phyloP scores from a whole-genome alignment of 805 yeast species.

The Schwanniomyces polymorphus region DNA sequence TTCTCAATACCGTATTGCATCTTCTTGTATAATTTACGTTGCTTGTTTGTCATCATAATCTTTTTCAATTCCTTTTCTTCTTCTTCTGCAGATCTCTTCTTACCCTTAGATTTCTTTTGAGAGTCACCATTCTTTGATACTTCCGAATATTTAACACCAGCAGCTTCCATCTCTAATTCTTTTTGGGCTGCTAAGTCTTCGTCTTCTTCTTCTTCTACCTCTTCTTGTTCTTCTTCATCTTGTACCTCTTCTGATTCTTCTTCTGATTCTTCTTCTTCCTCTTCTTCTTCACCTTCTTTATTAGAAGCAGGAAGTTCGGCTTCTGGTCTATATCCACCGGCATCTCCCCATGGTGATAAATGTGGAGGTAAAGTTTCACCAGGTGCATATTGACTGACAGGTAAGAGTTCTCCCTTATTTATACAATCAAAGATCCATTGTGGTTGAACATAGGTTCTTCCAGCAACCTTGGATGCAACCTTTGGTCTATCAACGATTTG shows the following conservation, averaged over 20 bases:
- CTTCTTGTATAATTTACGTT: conserved; percentile 89
- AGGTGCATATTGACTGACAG: conserved; percentile 84
- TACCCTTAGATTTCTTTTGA: conserved; percentile 32
- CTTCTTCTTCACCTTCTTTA: conserved; percentile 51
- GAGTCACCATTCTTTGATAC: conserved; percentile 25
- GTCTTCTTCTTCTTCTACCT: conserved; percentile 49
- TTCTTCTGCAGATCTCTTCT: conserved; percentile 54
- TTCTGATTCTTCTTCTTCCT: conserved; percentile 39
- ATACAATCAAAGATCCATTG: conserved; percentile 96
- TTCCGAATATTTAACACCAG: conserved; percentile 79
- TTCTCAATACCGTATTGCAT: conserved; percentile 89
- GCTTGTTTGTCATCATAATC: conserved; percentile 98
- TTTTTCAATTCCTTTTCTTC: conserved; percentile 90
- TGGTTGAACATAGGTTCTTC: conserved; percentile 93
- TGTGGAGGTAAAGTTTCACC: conserved; percentile 97
- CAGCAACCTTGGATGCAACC: conserved; percentile 72
- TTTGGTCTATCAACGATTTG: conserved; percentile 94
- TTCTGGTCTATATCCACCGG: conserved; percentile 85
- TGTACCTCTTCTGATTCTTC: conserved; percentile 50
- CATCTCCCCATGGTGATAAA: conserved; percentile 98
- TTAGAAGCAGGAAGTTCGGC: conserved; percentile 43
- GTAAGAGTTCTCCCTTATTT: conserved; percentile 70
- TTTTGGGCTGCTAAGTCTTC: conserved; percentile 77
- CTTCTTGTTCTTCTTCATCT: conserved; percentile 49
- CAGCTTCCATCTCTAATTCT: conserved; percentile 76